These are phyloP conservation scores for Fagus sylvatica DNA, from an alignment of 306 rosid genomes.

Conservation along the genomic window DNA sequence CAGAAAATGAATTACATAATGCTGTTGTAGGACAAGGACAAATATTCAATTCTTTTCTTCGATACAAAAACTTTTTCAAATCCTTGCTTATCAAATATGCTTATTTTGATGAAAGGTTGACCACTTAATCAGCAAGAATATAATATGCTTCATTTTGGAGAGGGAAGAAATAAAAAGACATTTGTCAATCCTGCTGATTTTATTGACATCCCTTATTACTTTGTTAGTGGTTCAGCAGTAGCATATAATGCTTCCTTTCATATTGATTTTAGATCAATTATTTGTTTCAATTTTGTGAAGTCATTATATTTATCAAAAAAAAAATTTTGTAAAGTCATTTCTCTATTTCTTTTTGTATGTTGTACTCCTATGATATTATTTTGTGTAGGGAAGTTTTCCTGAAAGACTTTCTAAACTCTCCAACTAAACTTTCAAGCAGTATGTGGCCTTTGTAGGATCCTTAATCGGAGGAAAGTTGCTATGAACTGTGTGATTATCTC, in stretches of 20 bases:
- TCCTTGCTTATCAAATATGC: neutral
- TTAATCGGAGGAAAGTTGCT: slow-evolving; percentile 23
- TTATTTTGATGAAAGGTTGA: neutral
- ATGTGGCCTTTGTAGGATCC: slow-evolving; percentile 39
- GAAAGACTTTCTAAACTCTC: neutral
- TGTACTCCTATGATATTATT: neutral
- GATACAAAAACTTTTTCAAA: neutral
- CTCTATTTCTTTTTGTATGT: slow-evolving; percentile 7
- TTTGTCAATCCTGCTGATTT: neutral
- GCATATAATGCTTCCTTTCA: slow-evolving; percentile 14
- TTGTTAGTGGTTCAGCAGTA: neutral
- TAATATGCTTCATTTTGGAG: neutral
- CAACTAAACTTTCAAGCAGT: slow-evolving; percentile 27
- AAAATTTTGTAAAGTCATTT: neutral
- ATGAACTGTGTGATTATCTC: slow-evolving; percentile 35
- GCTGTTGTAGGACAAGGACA: neutral
- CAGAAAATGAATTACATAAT: neutral
- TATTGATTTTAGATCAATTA: slow-evolving; percentile 8
- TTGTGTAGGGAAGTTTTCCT: neutral
- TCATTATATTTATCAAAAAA: too few species aligned
- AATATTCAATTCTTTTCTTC: neutral
- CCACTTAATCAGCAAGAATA: neutral
- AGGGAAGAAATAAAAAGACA: neutral
- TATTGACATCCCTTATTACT: neutral
- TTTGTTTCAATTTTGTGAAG: slow-evolving; percentile 3